Percentiles rank a stretch among this genome's conserved stretches.
These are phyloP conservation scores for Coemansia sp. DNA, from an alignment of 192 early-diverging fungal genomes.

Conservation along the genomic window DNA sequence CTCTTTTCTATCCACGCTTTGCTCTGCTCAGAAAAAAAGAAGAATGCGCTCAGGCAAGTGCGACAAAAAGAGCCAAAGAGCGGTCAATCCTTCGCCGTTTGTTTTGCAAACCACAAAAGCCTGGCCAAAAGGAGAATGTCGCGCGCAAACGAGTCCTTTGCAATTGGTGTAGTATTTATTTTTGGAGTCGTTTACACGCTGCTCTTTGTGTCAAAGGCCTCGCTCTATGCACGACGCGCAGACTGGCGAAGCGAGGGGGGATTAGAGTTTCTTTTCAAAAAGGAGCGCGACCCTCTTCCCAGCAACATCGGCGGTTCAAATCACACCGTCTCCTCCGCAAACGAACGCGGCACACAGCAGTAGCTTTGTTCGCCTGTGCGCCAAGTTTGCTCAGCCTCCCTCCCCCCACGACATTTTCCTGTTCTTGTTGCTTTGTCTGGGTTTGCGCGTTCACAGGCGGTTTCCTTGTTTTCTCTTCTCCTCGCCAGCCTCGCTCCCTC, in stretches of 20 bases:
- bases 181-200: background rate
- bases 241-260: background rate
- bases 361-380: background rate
- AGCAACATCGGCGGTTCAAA: slow-evolving; percentile 1
- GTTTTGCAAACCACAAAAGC: no score
- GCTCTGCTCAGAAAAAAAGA: no score
- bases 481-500: slow-evolving; percentile 2
- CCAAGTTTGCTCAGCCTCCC: background rate
- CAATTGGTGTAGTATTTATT: background rate
- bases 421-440: background rate
- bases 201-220: slow-evolving; percentile 6
- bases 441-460: background rate
- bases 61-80: background rate
- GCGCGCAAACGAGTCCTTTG: no score
- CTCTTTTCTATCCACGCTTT: background rate
- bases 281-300: background rate
- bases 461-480: background rate
- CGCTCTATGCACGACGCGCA: background rate
- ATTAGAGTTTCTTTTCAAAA: slow-evolving; percentile 7
- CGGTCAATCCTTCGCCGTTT: background rate
- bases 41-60: background rate
- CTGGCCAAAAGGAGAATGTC: background rate
- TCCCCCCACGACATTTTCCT: background rate
- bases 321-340: background rate
- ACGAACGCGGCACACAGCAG: background rate